phyloP scores from a whole-genome alignment of 306 rosid species.

The Vigna unguiculata region DNA sequence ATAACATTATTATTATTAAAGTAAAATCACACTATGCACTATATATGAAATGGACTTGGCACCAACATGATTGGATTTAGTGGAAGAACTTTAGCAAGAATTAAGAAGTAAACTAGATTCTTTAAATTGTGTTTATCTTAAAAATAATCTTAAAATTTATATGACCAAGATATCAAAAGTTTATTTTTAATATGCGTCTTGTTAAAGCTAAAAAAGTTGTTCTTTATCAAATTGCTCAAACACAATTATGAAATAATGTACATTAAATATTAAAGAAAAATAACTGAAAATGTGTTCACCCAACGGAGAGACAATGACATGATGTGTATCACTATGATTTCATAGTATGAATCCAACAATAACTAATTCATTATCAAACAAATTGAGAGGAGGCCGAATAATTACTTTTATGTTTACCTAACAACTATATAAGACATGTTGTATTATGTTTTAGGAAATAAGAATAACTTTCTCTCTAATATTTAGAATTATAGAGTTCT shows the following conservation, averaged over 20 bases:
- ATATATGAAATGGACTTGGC: background rate
- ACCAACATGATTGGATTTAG: slow-evolving; percentile 5
- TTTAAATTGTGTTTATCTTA: background rate
- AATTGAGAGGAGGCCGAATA: too few species aligned
- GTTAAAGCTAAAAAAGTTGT: background rate
- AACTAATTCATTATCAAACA: too few species aligned
- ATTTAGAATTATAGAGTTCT: too few species aligned
- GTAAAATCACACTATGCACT: background rate
- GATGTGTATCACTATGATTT: background rate
- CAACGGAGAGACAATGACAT: background rate
- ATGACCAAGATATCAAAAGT: background rate
- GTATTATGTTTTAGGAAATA: too few species aligned
- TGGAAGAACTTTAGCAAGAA: background rate
- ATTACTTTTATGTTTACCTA: too few species aligned
- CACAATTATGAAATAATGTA: background rate
- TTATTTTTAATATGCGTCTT: background rate
- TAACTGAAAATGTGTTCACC: background rate
- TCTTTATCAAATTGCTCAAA: background rate
- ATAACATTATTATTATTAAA: background rate
- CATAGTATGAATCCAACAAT: too few species aligned
- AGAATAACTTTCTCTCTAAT: too few species aligned
- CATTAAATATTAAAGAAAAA: background rate
- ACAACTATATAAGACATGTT: too few species aligned
- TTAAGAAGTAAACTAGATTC: background rate
- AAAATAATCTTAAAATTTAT: background rate